phyloP scores from a whole-genome alignment of 2,329 filamentous ascomycete species.

The Botrytis medusae region DNA sequence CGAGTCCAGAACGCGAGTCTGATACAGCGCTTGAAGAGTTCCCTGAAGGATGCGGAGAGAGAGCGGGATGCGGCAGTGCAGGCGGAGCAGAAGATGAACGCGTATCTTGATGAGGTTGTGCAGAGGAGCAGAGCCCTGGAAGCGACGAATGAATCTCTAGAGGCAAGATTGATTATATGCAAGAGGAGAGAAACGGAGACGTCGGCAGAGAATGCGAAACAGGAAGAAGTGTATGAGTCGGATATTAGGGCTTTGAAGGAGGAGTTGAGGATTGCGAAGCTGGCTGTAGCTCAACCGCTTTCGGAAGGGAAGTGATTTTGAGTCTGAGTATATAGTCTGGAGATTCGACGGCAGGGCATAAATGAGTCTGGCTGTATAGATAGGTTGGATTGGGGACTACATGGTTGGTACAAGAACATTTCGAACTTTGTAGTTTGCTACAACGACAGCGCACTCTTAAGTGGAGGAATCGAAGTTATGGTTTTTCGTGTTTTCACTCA shows the following conservation, averaged over 20 bases:
- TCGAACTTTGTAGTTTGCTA: not conserved
- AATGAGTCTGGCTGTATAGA: not conserved
- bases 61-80: not conserved
- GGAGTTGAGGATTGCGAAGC: not conserved
- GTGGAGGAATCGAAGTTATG: too few species aligned
- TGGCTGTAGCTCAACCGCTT: not conserved
- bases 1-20: accelerated
- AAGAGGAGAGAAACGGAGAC: not conserved
- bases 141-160: not conserved
- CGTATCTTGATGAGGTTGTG: not conserved
- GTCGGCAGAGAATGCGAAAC: not conserved
- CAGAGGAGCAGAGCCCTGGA: not conserved
- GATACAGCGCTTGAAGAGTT: not conserved
- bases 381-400: not conserved
- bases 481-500: not conserved
- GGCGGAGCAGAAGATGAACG: too few species aligned
- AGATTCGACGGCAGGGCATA: accelerated
- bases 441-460: too few species aligned
- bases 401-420: not conserved
- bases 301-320: not conserved
- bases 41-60: too few species aligned
- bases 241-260: not conserved
- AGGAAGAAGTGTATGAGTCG: not conserved
- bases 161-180: not conserved
- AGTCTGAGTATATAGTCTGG: not conserved